Evolutionary conservation across 371 early-diverging fungal species (phyloP).

Genomic region (Syncephalastrum sp.): DNA sequence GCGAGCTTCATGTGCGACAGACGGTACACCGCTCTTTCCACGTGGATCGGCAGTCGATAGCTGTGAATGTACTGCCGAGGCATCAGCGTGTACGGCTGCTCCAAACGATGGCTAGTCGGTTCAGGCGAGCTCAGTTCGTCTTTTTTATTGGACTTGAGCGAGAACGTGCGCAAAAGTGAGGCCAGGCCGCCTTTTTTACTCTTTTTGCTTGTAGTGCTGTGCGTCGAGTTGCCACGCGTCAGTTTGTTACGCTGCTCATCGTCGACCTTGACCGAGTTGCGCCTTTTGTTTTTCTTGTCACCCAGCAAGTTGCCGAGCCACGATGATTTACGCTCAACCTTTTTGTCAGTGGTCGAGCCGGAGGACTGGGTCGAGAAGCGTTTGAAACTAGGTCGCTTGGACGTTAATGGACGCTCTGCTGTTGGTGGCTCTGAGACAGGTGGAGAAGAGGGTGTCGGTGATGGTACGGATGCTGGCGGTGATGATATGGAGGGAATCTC

Average conservation of each 20-base stretch:
- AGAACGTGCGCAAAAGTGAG: constrained; percentile 26
- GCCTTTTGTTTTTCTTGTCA: constrained; percentile 15
- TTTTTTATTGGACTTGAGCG: constrained; percentile 13
- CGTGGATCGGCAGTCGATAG: constrained; percentile 57
- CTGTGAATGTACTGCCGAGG: constrained; percentile 23
- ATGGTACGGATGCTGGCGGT: not conserved
- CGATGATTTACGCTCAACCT: constrained; percentile 20
- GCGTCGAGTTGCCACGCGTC: constrained; percentile 7
- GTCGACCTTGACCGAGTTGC: constrained; percentile 12
- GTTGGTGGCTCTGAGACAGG: not conserved
- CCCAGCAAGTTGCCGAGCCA: constrained; percentile 30
- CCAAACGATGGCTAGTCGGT: not conserved
- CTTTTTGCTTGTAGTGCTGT: not conserved
- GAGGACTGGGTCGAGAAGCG: constrained; percentile 4
- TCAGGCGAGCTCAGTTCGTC: too few relatives aligned
- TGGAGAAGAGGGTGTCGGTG: not conserved
- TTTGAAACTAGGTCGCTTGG: constrained; percentile 1
- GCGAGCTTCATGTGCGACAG: constrained; percentile 75
- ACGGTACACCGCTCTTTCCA: constrained; percentile 71
- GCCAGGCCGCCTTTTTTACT: constrained; percentile 21
- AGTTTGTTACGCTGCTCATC: constrained; percentile 10
- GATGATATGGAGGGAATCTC: not conserved
- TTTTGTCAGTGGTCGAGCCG: not conserved
- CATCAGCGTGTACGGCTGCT: constrained; percentile 15
- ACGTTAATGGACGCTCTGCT: not conserved